Base-by-base conservation (phyloP, 75 land plant genomes). In the Ceratopteris richardii region DNA sequence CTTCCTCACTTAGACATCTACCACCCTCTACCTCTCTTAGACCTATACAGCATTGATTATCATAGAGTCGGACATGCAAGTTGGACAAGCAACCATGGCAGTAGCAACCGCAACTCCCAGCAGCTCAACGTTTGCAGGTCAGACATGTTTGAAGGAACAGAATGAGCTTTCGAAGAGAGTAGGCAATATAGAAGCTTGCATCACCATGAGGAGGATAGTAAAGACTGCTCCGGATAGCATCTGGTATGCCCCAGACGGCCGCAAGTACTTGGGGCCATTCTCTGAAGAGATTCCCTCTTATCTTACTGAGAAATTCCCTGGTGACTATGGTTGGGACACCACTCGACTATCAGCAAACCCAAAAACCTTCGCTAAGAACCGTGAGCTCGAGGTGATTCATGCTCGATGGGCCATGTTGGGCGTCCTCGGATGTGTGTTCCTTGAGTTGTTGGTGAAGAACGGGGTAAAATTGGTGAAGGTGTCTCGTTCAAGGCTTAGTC, bases 121-220 rank as follows among this genome's bases (percentile, higher is more conserved):
- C 61, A 59, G 61, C 61, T 39, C 69, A 0, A 23, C 54, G 30
- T 78, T 87, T 29, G 79, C 79, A 23, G 91, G 91, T 57, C 87
- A 83, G 75, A 66, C 82, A 0, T 63, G 71, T 29, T 60, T 77
- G 55, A 75, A 61, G 67, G 68, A 56, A 27, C 77, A 52, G 62
- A 71, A 72, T 72, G 88, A 87, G 73, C 77, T 87, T 56, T 44
- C 82, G 67, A 73, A 77, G 31, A 77, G 83, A 65, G 72, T 80
- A 42, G 79, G 76, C 39, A 9, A 1, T 5, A 23, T 16, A 11
- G 73, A 71, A 48, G 62, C 83, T 43, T 83, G 84, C 56, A 11
- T 75, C 63, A 44, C 68, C 72, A 87, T 80, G 84, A 61, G 87
- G 24, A 60, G 84, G 22, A 79, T 84, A 39, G 65, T 70, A 36